These are phyloP conservation scores for Paecilomyces sp. DNA, from an alignment of 2,329 filamentous ascomycete species.

Conservation along the genomic window DNA sequence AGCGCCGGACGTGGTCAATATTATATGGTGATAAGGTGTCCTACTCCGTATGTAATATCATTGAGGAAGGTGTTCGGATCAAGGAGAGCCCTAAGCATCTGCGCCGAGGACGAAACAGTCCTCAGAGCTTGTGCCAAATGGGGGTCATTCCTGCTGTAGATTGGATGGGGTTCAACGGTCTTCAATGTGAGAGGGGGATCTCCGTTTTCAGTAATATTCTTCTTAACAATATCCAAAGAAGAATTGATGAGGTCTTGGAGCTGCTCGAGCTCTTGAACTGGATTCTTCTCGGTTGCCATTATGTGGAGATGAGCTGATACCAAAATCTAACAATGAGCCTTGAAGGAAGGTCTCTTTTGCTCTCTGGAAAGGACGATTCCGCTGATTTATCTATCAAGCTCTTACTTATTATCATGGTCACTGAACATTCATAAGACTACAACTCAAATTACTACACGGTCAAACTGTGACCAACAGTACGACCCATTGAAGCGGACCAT, in stretches of 20 bases:
- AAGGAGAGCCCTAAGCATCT: not conserved
- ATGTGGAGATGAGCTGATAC: not conserved
- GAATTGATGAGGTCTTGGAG: not conserved
- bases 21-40: not conserved
- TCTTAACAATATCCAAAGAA: not conserved
- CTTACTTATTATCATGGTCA: not conserved
- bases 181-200: not conserved
- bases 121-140: not conserved
- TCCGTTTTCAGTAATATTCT: not conserved
- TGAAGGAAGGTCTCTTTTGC: not conserved
- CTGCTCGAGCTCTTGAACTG: not conserved
- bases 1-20: not conserved
- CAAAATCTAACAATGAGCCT: not conserved
- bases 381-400: not conserved
- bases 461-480: not conserved
- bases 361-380: not conserved
- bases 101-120: not conserved
- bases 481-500: not conserved
- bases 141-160: not conserved
- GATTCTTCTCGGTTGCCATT: not conserved
- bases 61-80: not conserved
- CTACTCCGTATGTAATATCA: not conserved
- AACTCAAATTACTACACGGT: not conserved
- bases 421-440: not conserved
- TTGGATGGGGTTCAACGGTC: not conserved